Conservation (phyloP, 352 stramenopile species). For the Phytophthora tentaculata region DNA sequence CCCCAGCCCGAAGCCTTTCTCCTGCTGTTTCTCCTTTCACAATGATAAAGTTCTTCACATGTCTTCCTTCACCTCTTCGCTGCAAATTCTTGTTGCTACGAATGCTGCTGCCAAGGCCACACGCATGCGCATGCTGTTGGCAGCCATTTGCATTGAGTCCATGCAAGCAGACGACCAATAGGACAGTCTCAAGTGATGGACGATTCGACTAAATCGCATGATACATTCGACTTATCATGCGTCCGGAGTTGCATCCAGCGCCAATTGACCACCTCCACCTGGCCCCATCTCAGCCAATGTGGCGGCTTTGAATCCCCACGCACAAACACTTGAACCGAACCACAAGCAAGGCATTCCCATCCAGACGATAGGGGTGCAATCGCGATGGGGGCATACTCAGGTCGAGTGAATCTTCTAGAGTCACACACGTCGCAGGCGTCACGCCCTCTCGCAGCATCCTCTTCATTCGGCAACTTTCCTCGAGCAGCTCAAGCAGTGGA, state of each 20-base stretch:
- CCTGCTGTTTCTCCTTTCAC: constrained; percentile 16
- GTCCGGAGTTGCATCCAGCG: too few relatives aligned
- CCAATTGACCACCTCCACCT: constrained; percentile 26
- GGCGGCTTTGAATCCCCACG: constrained; percentile 6
- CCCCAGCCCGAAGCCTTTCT: constrained; percentile 11
- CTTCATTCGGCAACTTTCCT: constrained; percentile 33
- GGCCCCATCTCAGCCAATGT: constrained; percentile 16
- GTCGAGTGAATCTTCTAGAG: constrained; percentile 36
- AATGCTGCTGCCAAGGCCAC: neutral
- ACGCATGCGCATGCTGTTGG: neutral
- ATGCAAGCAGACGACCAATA: constrained; percentile 18
- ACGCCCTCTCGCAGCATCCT: constrained; percentile 16
- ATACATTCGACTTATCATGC: too few relatives aligned
- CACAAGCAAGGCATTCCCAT: constrained; percentile 12
- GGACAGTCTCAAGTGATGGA: constrained; percentile 4
- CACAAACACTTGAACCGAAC: neutral
- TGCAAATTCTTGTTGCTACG: neutral
- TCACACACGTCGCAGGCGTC: constrained; percentile 34
- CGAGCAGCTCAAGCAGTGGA: constrained; percentile 15
- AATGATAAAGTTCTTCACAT: constrained; percentile 4
- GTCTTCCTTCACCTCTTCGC: neutral
- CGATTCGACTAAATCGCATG: too few relatives aligned
- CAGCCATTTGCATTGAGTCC: neutral
- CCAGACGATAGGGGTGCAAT: constrained; percentile 21
- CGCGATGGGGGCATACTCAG: constrained; percentile 23